Evolutionary conservation across 352 stramenopile genomes (phyloP).

Genomic region (Thraustochytrium sp.): DNA sequence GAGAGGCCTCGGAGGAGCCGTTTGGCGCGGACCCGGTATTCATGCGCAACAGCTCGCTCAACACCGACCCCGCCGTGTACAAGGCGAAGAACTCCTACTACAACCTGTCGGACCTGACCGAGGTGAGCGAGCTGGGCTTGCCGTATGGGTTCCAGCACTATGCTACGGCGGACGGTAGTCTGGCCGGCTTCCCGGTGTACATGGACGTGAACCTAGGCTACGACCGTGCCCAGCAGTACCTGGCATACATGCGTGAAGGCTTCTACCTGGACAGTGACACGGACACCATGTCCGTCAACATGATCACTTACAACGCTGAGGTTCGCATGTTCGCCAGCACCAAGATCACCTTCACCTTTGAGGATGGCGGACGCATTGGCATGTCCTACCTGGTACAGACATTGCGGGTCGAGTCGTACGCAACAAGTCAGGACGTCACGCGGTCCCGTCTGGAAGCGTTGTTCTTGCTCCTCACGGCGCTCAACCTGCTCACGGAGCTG

Average conservation of each 20-base stretch:
- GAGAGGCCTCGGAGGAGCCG: neutral
- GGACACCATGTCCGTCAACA: neutral
- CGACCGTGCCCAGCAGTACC: neutral
- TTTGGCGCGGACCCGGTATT: conserved; percentile 38
- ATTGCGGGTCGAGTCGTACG: conserved; percentile 24
- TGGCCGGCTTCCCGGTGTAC: conserved; percentile 23
- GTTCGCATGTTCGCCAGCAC: conserved; percentile 10
- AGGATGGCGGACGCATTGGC: neutral
- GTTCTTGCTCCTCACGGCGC: neutral
- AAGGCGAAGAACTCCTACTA: conserved; percentile 2
- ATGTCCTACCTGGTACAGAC: conserved; percentile 18
- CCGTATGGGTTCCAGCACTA: conserved; percentile 6
- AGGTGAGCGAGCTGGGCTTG: neutral
- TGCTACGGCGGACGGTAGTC: neutral
- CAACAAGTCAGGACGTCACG: neutral
- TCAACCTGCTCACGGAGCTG: conserved; percentile 3
- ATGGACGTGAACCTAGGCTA: neutral
- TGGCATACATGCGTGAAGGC: conserved; percentile 24
- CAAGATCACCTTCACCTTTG: neutral
- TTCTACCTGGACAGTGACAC: conserved; percentile 31
- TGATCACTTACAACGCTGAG: conserved; percentile 9
- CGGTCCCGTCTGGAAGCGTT: neutral
- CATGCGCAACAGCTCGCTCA: neutral
- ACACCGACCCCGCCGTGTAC: neutral
- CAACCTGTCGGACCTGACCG: neutral